Base-by-base conservation (phyloP, 1,284 basidiomycete species). In the Marasmius tenuissimus region DNA sequence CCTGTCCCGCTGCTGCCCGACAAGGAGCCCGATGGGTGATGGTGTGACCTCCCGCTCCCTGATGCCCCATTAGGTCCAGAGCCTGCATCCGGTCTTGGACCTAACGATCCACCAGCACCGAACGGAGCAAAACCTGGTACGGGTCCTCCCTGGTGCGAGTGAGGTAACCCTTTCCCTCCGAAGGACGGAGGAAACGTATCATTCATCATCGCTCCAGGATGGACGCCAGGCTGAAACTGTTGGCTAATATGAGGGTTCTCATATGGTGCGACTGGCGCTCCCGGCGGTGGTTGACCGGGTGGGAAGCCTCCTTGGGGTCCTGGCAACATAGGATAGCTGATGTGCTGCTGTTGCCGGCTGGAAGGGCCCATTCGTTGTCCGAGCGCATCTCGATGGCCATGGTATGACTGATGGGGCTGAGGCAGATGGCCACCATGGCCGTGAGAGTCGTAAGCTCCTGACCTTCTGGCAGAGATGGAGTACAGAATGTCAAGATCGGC, bases 401-500 rank as follows among this genome's bases (percentile, higher is more conserved):
- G 52, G n/a, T 37, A 35, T 7, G 42, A 37, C 2, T 12, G 18
- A 39, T 58, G 35, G 8, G 57, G 34, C 33, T 58, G 57, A 34
- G 38, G 27, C 20, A 50, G 10, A 50, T 45, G 45, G 20, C 37
- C 16, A 27, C 35, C 34, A n/a, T 58, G 57, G 11, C 57, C 57
- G 37, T 50, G 33, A 50, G 45, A 47, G 34, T 58, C 34, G 16
- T 20, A 58, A 35, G 14, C 22, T 9, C 57, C 45, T 50, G 51
- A 47, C 20, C 34, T 42, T 16, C 55, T 18, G 69, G 64, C 56
- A 70, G 71, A 58, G 63, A 83, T 75, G 61, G 79, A 78, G 65
- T 78, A 77, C 34, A 89, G 74, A 65, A 79, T 81, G 0, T 89
- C 85, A 9, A 88, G 71, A 67, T 89, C 87, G 38, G 72, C 71